Evolutionary conservation across 192 early-diverging fungal species (phyloP), one percentile per base, ranked within the genome.

Genomic region (Backusella sp.): DNA sequence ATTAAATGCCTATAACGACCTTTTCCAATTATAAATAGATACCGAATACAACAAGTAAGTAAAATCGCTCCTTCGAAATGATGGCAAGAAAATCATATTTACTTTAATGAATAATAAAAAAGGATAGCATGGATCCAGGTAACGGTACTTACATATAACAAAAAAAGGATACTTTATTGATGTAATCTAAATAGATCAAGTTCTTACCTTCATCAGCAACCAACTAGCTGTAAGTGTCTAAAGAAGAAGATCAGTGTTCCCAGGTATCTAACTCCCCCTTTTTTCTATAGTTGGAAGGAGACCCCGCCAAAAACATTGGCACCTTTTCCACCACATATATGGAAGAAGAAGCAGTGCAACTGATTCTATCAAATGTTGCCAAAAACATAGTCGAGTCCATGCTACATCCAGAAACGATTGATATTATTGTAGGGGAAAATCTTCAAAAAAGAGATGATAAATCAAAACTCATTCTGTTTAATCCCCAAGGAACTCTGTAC

Each of bases 281-380:
- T 59, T 44, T 42, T 66, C 80, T 86, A 19, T 83, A 89, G 81
- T 85, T 94, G 39, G 94, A 96, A 68, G 91, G 93, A 68, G 90
- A 90, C 41, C 94, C 94, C 39, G 82, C 84, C 70, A 84, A 91
- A 73, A 95, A 94, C 85, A 82, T 93, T 75, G 92, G 92, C 0
- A 88, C 89, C 32, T 94, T 92, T 80, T 92, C 95, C 32, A 93
- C 92, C 9, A 79, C 76, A 41, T 79, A 46, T 68, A 77, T 79
- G 75, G 78, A 96, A 74, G 88, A 88, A 1, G 91, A 94, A 79
- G 93, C 93, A 7, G 88, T 94, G 19, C 89, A 91, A 78, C 85
- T 96, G 65, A 93, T 95, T 59, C 74, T 86, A 9, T 92, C 94
- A 72, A 93, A 88, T 73, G 78, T 92, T 41, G 83, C 76, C 79